These are phyloP conservation scores for Candida palmyrensis DNA, from an alignment of 805 yeast species.

Conservation along the genomic window DNA sequence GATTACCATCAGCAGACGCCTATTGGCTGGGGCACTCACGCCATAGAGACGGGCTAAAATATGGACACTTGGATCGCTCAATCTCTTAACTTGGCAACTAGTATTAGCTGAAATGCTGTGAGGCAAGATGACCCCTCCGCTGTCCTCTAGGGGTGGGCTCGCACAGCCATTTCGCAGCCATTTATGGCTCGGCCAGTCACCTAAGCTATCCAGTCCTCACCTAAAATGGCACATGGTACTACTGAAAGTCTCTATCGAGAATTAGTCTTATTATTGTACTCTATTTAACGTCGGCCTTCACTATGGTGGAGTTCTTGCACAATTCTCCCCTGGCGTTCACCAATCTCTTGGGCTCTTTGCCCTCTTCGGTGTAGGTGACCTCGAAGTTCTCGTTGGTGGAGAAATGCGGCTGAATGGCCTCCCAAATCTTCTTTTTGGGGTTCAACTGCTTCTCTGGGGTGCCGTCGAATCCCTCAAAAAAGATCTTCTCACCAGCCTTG, in stretches of 20 bases:
- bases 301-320: constrained; percentile 69
- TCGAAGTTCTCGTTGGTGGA: constrained; percentile 71
- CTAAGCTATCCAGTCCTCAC: constrained; percentile 22
- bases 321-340: constrained; percentile 76
- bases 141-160: constrained; percentile 1
- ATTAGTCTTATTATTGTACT: constrained; percentile 1
- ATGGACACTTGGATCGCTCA: too few relatives aligned
- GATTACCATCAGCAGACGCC: too few relatives aligned
- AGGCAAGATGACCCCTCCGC: too few relatives aligned
- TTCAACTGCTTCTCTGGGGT: constrained; percentile 88
- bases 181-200: constrained; percentile 8
- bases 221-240: constrained; percentile 47
- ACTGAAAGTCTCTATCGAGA: constrained; percentile 6
- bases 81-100: too few relatives aligned
- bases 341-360: constrained; percentile 66
- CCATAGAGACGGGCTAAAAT: too few relatives aligned
- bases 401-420: constrained; percentile 87
- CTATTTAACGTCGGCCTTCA: constrained; percentile 59
- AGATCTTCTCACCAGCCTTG: constrained; percentile 92
- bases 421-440: constrained; percentile 99
- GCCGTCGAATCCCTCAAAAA: constrained; percentile 87
- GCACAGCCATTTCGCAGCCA: constrained; percentile 8
- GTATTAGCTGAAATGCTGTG: too few relatives aligned
- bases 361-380: constrained; percentile 78
- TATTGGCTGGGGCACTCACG: too few relatives aligned